Base-by-base conservation (phyloP, 345 rosid species). In the Lepidium aucheri region DNA sequence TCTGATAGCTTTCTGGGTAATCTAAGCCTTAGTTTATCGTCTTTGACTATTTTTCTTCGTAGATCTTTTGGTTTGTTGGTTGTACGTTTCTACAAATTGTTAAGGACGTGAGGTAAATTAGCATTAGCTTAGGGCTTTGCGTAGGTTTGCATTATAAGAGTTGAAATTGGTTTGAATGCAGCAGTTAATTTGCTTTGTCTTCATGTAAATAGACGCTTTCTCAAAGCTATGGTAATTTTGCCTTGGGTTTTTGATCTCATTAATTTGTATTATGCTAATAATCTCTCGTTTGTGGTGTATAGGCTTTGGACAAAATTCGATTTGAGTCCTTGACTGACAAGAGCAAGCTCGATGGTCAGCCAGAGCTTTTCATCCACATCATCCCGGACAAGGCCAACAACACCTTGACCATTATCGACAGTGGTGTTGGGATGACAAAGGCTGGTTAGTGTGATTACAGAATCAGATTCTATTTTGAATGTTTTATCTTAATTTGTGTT, bases 371-470 rank as follows among this genome's bases (percentile, higher is more conserved):
- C 54, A 86, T 89, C 57, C 91, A 84, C 78, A 85, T 89, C 50
- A n/a, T 89, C 17, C 96, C 96, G 0, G 96, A 89, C 68, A 89
- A 89, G 78, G n/a, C 82, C 5, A 89, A 65, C 79, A 82, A 78
- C 68, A 42, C 89, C 2, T 40, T 89, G 75, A 30, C 96, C 33
- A 85, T 89, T 22, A 79, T 82, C 14, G 96, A 89, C 72, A 86
- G 94, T 71, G 96, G 93, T 62, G 44, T 89, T 40, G 96, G 96
- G 6, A 89, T 89, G 96, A 86, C 96, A 39, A 89, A 89, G 61
- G 96, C 93, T 78, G 96, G 96, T 89, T 18, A 42, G 87, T 74
- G 5, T 32, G 7, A 0, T 9, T 47, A 5, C 4, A 1, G 16
- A 4, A 2, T 1, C 3, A 5, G 0, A 1, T 13, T 33, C 13